A percentile compares a stretch with the other conserved stretches of the same genome.
Evolutionary conservation across 2,329 filamentous ascomycete genomes (phyloP).

Genomic region (Fusarium tuaranense): DNA sequence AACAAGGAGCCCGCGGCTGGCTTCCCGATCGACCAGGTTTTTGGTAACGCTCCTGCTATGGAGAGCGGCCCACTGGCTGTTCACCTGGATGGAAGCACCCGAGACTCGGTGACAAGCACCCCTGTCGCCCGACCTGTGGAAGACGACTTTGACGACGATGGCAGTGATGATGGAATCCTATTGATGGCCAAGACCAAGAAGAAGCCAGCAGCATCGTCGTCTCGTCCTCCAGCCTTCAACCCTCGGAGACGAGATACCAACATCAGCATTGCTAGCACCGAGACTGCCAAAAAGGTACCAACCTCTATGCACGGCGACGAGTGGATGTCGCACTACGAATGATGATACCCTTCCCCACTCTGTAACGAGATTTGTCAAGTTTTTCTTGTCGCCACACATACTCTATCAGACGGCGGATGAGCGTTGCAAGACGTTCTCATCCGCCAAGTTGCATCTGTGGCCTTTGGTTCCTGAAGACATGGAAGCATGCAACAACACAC

Average conservation of each 20-base stretch:
- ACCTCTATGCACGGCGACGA: constrained; percentile 51
- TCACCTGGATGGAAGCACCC: constrained; percentile 39
- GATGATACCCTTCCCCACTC: constrained; percentile 41
- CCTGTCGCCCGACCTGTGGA: constrained; percentile 45
- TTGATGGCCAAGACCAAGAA: constrained; percentile 66
- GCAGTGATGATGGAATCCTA: constrained; percentile 66
- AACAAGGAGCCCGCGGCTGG: constrained; percentile 59
- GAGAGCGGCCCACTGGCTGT: constrained; percentile 48
- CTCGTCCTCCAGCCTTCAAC: constrained; percentile 48
- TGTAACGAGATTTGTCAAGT: constrained; percentile 28
- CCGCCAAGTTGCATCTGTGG: constrained; percentile 31
- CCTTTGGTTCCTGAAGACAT: constrained; percentile 30
- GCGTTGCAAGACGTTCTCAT: constrained; percentile 25
- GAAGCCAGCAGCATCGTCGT: constrained; percentile 46
- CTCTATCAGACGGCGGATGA: constrained; percentile 31
- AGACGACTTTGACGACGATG: constrained; percentile 62
- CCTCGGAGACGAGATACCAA: constrained; percentile 68
- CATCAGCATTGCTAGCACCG: constrained; percentile 70
- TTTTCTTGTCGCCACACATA: constrained; percentile 30
- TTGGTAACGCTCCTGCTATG: constrained; percentile 48
- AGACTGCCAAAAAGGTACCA: constrained; percentile 70
- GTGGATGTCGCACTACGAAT: constrained; percentile 41
- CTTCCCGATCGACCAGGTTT: constrained; percentile 60
- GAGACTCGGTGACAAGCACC: constrained; percentile 43
- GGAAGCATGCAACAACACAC: constrained; percentile 22